Base-by-base conservation (phyloP, 352 stramenopile genomes). In the Pythium brachiatum region DNA sequence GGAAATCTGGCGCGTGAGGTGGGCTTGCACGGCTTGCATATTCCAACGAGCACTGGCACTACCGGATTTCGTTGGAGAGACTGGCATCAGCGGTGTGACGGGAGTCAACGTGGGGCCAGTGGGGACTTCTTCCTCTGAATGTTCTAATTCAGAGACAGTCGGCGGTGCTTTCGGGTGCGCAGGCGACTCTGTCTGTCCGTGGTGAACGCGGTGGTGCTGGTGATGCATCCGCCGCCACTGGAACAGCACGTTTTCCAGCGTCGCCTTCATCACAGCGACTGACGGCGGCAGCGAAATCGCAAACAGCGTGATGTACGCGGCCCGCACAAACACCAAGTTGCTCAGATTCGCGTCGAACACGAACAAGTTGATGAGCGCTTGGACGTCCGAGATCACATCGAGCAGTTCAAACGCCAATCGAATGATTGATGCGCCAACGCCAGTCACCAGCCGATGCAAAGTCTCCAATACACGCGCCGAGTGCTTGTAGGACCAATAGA, bases 401-500 rank as follows among this genome's bases (percentile, higher is more conserved):
- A 71, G 47, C 38, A 71, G 32, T 31, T 68, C 59, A 16, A 71
- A 71, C 36, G 57, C 38, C 13, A 71, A 46, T 9, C 58, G 53
- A 15, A 68, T 36, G 13, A 63, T 32, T 20, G 57, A 59, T 6
- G 34, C 53, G 13, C 53, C 59, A 20, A 65, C 56, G 20, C 62
- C 55, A 23, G 62, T 69, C 18, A 64, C 62, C 12, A 69, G 39
- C 41, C 36, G 38, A 6, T 55, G 38, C n/a, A 64, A 38, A 7
- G 62, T 69, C 6, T 60, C 20, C 27, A 68, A 52, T 21, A 68
- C 58, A 23, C 58, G 53, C 9, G 53, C 60, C 34, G 64, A 64
- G 48, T 71, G 53, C 21, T 60, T 67, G 64, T 71, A 60, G 21
- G 64, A 67, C 58, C 59, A 71, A 48, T 68, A 71, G 21, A 68